Conservation (phyloP, 345 rosid species). For the Salix purpurea region DNA sequence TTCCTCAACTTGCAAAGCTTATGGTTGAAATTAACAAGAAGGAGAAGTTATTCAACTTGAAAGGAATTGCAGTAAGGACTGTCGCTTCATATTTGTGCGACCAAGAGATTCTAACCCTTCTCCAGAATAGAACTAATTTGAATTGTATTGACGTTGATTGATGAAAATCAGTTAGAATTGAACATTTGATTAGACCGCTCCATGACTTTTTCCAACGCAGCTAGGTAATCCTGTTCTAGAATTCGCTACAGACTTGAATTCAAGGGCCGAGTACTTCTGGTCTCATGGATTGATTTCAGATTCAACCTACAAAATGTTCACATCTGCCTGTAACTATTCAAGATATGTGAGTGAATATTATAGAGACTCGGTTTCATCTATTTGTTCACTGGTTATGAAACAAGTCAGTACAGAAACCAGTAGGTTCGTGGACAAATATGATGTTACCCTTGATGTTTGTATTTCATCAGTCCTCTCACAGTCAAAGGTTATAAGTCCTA, state of each 20-base stretch:
- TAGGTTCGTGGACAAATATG: conserved; percentile 83
- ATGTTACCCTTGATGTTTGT: conserved; percentile 90
- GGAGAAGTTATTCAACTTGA: conserved; percentile 63
- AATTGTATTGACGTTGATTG: not conserved
- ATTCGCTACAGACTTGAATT: conserved; percentile 81
- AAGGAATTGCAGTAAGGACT: conserved; percentile 84
- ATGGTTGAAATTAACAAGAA: conserved; percentile 70
- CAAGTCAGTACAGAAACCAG: conserved; percentile 78
- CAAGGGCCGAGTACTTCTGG: conserved; percentile 96
- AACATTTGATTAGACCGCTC: not conserved
- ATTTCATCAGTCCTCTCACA: conserved; percentile 79
- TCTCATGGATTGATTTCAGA: conserved; percentile 95
- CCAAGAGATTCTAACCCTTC: not conserved
- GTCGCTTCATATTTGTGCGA: not conserved
- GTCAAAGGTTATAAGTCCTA: conserved; percentile 68
- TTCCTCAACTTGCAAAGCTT: conserved; percentile 84
- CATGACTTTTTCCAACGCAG: conserved; percentile 32
- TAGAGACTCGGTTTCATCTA: conserved; percentile 63
- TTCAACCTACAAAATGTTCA: conserved; percentile 77
- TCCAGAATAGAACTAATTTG: not conserved
- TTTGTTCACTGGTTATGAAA: conserved; percentile 70
- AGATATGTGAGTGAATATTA: conserved; percentile 86
- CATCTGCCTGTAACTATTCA: conserved; percentile 82
- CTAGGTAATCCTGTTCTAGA: conserved; percentile 90
- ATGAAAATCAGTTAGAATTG: not conserved